These are phyloP conservation scores for Takashimella tepidaria DNA, from an alignment of 1,284 basidiomycete genomes.

Conservation along the genomic window DNA sequence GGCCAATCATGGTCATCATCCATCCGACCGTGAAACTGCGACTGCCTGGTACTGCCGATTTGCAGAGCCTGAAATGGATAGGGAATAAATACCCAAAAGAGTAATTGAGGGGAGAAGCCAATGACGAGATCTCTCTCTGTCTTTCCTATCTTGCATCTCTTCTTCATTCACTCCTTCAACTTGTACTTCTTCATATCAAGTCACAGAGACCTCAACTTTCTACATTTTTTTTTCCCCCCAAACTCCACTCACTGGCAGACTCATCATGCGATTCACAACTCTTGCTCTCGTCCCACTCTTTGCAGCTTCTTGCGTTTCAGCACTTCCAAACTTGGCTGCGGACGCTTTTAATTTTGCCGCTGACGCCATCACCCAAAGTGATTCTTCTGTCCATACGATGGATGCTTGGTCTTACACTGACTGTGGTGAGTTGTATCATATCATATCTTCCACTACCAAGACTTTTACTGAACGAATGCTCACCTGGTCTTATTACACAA, in stretches of 20 bases:
- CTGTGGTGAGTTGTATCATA: constrained; percentile 38
- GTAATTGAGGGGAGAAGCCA: no score
- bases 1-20: no score
- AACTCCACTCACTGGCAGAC: constrained; percentile 1
- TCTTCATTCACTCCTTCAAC: not conserved
- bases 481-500: not conserved
- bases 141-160: not conserved
- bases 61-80: no score
- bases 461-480: not conserved
- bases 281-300: constrained; percentile 22
- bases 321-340: constrained; percentile 17
- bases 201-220: constrained; percentile 4
- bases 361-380: constrained; percentile 25
- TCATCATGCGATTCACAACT: constrained; percentile 27
- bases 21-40: no score
- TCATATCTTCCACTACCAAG: not conserved
- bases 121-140: no score
- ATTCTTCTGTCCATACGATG: constrained; percentile 33
- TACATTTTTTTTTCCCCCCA: not conserved
- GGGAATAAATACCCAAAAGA: no score
- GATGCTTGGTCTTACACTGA: constrained; percentile 46
- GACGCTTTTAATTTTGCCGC: constrained; percentile 29
- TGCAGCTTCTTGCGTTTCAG: constrained; percentile 20
- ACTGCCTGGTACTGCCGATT: no score
- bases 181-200: no score